A percentile compares a stretch with the other conserved stretches of the same genome.
Conservation (phyloP, 805 yeast genomes). For the Ogataea degrootiae region DNA sequence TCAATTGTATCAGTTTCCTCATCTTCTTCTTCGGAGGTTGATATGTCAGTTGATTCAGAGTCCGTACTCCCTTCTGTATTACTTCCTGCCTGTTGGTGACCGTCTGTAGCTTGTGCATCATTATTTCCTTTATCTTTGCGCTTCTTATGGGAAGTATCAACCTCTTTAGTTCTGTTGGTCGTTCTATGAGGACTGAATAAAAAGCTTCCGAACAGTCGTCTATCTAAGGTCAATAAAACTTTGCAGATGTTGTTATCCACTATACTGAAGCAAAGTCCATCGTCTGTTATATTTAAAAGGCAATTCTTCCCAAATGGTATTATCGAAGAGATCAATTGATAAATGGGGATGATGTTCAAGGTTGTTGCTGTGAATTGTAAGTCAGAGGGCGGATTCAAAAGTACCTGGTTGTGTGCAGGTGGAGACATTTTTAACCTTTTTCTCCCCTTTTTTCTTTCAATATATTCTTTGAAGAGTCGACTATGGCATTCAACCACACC, state of each 20-base stretch:
- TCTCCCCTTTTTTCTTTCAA: no score
- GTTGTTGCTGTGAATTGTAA: conserved; percentile 27
- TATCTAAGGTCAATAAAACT: conserved; percentile 34
- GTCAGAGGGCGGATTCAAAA: conserved; percentile 5
- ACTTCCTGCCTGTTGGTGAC: neutral
- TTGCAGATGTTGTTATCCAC: conserved; percentile 40
- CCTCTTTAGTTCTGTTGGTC: neutral
- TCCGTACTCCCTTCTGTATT: neutral
- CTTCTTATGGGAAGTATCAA: conserved; percentile 11
- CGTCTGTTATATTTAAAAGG: conserved; percentile 35
- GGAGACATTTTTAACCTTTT: no score
- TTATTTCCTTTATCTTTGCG: neutral
- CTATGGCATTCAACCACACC: no score
- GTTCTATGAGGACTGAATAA: conserved; percentile 16
- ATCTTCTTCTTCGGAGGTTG: conserved; percentile 4
- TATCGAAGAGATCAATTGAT: conserved; percentile 25
- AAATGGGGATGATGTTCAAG: conserved; percentile 19
- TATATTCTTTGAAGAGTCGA: no score
- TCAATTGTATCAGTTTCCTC: conserved; percentile 1
- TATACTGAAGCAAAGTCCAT: conserved; percentile 49
- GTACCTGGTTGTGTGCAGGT: neutral
- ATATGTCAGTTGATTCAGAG: no score
- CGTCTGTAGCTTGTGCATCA: conserved; percentile 7
- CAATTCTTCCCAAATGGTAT: conserved; percentile 28
- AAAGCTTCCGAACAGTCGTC: conserved; percentile 31